Conservation (phyloP, 345 rosid species). For the Hypericum perforatum region DNA sequence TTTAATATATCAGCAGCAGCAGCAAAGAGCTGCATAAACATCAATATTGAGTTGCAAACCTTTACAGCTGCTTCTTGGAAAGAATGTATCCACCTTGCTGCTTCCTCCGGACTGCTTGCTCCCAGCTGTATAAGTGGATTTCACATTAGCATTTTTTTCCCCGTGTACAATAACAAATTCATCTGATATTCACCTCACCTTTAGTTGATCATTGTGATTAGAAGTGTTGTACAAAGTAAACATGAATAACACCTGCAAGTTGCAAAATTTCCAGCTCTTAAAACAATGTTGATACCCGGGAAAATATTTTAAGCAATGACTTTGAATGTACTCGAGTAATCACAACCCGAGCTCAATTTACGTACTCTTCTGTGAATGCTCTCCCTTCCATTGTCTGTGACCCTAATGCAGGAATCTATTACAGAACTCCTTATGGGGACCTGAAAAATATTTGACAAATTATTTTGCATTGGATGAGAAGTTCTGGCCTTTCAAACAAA, state of each 20-base stretch:
- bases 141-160: constrained; percentile 4
- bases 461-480: too few relatives aligned
- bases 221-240: constrained; percentile 69
- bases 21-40: background rate
- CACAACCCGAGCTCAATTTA: too few relatives aligned
- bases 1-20: constrained; percentile 12
- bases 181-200: constrained; percentile 30
- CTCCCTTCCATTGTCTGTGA: constrained; percentile 90
- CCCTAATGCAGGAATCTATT: constrained; percentile 62
- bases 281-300: background rate
- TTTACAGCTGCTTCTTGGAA: constrained; percentile 62
- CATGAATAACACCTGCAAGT: constrained; percentile 66
- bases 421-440: constrained; percentile 62
- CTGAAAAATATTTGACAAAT: constrained; percentile 31
- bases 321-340: too few relatives aligned
- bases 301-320: too few relatives aligned
- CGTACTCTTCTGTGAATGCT: constrained; percentile 72
- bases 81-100: constrained; percentile 73
- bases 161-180: background rate
- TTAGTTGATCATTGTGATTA: constrained; percentile 65
- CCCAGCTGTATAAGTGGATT: constrained; percentile 46
- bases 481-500: background rate
- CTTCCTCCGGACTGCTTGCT: constrained; percentile 90
- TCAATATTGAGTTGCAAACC: constrained; percentile 28
- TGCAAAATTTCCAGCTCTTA: constrained; percentile 10